phyloP scores from a whole-genome alignment of 345 rosid genomes.

The Camelina sativa region DNA sequence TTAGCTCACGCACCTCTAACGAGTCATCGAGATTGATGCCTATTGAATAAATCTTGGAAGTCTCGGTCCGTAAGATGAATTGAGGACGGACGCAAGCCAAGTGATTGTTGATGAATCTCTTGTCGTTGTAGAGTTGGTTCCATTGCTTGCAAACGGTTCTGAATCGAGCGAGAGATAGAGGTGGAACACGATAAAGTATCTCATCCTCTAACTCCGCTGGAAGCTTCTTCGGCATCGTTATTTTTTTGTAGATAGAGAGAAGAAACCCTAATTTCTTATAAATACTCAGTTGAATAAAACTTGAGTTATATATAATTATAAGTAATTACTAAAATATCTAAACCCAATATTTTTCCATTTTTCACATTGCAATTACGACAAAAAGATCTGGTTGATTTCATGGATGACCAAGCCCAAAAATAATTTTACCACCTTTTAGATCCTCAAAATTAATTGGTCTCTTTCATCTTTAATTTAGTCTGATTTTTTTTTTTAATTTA shows the following conservation, averaged over 20 bases:
- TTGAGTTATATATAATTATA: too few relatives aligned
- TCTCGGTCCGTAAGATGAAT: background rate
- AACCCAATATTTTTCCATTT: too few relatives aligned
- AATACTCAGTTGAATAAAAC: too few relatives aligned
- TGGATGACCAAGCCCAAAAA: too few relatives aligned
- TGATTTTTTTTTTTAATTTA: background rate
- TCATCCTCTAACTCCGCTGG: constrained; percentile 1
- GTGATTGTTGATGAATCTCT: constrained; percentile 3
- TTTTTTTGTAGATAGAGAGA: background rate
- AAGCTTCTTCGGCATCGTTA: background rate
- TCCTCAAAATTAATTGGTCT: background rate
- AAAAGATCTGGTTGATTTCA: too few relatives aligned
- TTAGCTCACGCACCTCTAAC: background rate
- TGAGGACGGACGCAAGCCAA: constrained; percentile 15
- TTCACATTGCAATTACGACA: too few relatives aligned
- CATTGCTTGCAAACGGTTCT: constrained; percentile 8
- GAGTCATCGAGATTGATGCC: constrained; percentile 1
- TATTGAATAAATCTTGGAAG: constrained; percentile 3
- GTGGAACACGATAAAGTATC: constrained; percentile 15
- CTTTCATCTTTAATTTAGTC: background rate
- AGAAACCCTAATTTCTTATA: background rate
- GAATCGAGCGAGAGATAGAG: background rate
- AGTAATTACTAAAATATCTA: too few relatives aligned
- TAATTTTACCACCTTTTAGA: too few relatives aligned
- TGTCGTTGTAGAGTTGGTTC: background rate